Percentiles rank a stretch among this genome's conserved stretches.
Evolutionary conservation across 2,329 filamentous ascomycete genomes (phyloP).

Genomic region (Ceratocystis lukuohia): DNA sequence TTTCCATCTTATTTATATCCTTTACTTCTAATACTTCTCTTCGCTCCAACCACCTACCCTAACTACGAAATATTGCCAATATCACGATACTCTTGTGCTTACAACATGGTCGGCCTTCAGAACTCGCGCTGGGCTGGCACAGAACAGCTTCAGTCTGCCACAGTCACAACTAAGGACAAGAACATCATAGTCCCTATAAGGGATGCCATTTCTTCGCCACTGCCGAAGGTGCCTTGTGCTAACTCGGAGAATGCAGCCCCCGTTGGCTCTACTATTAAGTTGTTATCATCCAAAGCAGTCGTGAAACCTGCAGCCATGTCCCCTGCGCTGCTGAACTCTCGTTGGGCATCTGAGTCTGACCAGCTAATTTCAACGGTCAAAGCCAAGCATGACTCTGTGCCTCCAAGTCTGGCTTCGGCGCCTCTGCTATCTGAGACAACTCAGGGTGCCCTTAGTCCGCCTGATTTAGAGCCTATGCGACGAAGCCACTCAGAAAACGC

Average conservation of each 20-base stretch:
- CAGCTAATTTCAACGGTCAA: not conserved
- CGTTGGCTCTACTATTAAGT: not conserved
- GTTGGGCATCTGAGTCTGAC: constrained; percentile 12
- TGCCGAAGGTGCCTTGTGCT: not conserved
- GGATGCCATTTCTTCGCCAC: not conserved
- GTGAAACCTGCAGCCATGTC: not conserved
- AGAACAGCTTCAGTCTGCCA: not conserved
- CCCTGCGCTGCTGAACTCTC: constrained; percentile 9
- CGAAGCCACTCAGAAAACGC: not conserved
- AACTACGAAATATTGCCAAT: not conserved
- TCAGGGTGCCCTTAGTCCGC: not conserved
- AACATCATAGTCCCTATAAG: not conserved
- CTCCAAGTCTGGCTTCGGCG: not conserved
- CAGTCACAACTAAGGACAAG: not conserved
- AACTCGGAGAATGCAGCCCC: not conserved
- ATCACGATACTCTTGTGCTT: not conserved
- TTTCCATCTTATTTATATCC: not conserved
- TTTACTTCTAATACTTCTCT: not conserved
- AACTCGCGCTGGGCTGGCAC: constrained; percentile 9
- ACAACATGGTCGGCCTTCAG: constrained; percentile 13
- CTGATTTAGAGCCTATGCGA: not conserved
- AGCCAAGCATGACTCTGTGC: not conserved
- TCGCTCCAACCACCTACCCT: not conserved
- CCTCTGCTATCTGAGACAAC: not conserved
- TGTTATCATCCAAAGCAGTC: not conserved